Conservation (phyloP, 83 land plant species). For the Isoetes engelmannii region DNA sequence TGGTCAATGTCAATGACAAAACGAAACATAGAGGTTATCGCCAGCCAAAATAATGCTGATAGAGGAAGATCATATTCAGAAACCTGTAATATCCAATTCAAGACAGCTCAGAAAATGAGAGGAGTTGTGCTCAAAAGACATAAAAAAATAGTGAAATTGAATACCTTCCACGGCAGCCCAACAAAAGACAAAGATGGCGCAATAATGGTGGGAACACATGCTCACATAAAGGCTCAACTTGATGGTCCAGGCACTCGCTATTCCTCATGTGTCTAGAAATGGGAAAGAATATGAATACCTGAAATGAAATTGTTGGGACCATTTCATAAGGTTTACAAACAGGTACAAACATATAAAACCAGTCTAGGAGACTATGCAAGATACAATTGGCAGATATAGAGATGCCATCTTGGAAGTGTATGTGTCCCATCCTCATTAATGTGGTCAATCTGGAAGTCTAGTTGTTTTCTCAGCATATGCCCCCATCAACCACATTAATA, state of each 20-base stretch:
- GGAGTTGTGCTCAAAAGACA: neutral
- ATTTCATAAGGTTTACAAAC: no score
- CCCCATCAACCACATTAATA: neutral
- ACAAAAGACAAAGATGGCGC: conserved; percentile 86
- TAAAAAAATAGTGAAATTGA: neutral
- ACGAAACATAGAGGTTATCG: no score
- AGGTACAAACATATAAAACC: no score
- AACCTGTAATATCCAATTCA: no score
- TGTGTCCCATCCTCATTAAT: conserved; percentile 55
- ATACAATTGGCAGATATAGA: conserved; percentile 51
- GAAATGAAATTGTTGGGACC: conserved; percentile 7
- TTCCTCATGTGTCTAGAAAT: conserved; percentile 60
- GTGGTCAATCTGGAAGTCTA: conserved; percentile 46
- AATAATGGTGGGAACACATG: conserved; percentile 79
- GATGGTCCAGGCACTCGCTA: conserved; percentile 59
- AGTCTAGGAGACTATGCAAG: conserved; percentile 28
- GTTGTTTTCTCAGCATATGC: neutral
- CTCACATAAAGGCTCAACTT: conserved; percentile 77
- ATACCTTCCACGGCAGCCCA: conserved; percentile 77
- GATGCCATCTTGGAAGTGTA: conserved; percentile 62
- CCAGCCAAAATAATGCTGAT: no score
- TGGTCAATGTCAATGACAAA: no score
- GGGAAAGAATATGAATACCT: conserved; percentile 83
- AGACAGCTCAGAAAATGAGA: no score
- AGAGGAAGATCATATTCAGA: no score